Base-by-base conservation (phyloP, 306 rosid genomes). In the Cicer cuneatum region DNA sequence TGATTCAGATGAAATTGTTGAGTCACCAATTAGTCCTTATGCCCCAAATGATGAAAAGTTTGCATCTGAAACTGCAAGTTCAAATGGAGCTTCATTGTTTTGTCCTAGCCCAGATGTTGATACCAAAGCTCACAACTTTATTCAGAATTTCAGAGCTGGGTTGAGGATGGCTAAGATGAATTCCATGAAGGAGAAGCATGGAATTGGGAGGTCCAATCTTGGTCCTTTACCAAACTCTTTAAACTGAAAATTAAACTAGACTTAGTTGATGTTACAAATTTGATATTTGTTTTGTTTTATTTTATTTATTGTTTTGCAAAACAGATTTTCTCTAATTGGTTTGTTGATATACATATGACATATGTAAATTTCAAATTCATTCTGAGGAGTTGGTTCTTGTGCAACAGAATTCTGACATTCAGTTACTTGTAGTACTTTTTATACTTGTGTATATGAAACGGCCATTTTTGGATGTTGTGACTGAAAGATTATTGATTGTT, bases 21-120 rank as follows among this genome's bases (percentile, higher is more conserved):
- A 80, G 39, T 80, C 90, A 1, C 87, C 90, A 39, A 76, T 69
- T 3, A 70, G 77, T 48, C 58, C 79, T 12, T 63, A 10, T 39
- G 77, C 54, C 7, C 6, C 41, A 37, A 58, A 73, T 47, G 64
- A 70, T n/a, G 86, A 76, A 71, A 84, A 78, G 16, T 49, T 78
- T 1, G 35, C 87, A 1, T 10, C 40, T 63, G 51, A 63, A 63
- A 63, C 2, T 77, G 76, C 54, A 7, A 56, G 3, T 71, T 64
- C 65, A 7, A 40, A 37, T 72, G 77, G 7, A 5, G 39, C 12
- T 16, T 66, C 85, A 10, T 73, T 79, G 76, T 93, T 79, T 82
- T 93, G 96, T 79, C 84, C 85, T 10, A 93, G 97, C 79, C 98
- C 98, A 2, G 98, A 93, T 64, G 96, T 93, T 42, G 83, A 93